Evolutionary conservation across 352 stramenopile species (phyloP).

Genomic region (Phytophthora hybrid): DNA sequence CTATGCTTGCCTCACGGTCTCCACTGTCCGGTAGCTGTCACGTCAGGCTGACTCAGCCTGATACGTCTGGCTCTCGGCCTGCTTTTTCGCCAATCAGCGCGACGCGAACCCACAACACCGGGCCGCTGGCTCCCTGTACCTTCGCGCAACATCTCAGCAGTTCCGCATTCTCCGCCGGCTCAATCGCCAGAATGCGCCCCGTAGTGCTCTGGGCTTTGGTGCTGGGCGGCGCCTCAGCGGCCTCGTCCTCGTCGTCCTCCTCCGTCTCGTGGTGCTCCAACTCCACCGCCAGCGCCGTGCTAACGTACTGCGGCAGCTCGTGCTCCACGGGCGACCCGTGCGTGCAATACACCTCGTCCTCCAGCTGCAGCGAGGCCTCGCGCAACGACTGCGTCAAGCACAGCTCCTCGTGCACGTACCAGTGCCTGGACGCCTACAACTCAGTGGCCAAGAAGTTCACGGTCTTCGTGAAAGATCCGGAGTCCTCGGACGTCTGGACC

Average conservation of each 20-base stretch:
- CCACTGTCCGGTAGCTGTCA: not conserved
- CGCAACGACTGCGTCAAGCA: slow-evolving; percentile 62
- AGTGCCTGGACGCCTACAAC: slow-evolving; percentile 76
- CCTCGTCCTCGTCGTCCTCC: slow-evolving; percentile 36
- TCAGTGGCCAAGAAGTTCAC: slow-evolving; percentile 54
- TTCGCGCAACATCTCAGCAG: slow-evolving; percentile 22
- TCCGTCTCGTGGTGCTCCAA: slow-evolving; percentile 59
- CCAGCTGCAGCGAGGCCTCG: slow-evolving; percentile 56
- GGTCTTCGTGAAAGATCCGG: slow-evolving; percentile 76
- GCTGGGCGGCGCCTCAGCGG: slow-evolving; percentile 17
- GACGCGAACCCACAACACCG: not conserved
- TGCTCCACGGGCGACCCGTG: slow-evolving; percentile 59
- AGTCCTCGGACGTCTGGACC: slow-evolving; percentile 53
- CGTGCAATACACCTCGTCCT: slow-evolving; percentile 59
- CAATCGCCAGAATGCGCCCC: slow-evolving; percentile 21
- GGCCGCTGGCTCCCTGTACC: slow-evolving; percentile 29
- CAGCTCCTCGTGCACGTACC: slow-evolving; percentile 63
- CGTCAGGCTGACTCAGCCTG: not conserved
- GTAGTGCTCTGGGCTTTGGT: slow-evolving; percentile 8
- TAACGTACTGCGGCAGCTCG: slow-evolving; percentile 56
- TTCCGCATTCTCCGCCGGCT: slow-evolving; percentile 21
- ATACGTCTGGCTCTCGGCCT: not conserved
- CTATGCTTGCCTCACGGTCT: not conserved
- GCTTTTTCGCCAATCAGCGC: not conserved
- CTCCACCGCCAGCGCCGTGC: slow-evolving; percentile 44